A percentile compares a stretch with the other conserved stretches of the same genome.
These are phyloP conservation scores for Cokeromyces recurvatus DNA, from an alignment of 371 early-diverging fungal genomes.

Conservation along the genomic window DNA sequence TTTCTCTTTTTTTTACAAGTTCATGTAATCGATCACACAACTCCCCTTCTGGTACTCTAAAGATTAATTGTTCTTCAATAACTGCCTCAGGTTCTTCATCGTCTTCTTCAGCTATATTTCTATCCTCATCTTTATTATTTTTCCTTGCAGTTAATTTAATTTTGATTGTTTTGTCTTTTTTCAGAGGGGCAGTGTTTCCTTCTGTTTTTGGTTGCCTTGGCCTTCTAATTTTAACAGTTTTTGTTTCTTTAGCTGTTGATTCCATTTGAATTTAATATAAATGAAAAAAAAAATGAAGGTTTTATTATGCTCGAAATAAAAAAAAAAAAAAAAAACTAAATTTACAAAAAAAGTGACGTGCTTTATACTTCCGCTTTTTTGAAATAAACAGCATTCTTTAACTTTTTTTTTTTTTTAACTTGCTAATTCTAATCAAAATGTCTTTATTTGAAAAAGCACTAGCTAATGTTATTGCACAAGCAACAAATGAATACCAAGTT, in stretches of 20 bases:
- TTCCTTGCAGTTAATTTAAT: conserved; percentile 31
- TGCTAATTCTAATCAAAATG: neutral
- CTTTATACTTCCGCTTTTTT: neutral
- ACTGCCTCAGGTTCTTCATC: conserved; percentile 64
- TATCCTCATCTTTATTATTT: neutral
- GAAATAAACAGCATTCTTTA: too few species aligned
- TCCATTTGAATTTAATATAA: too few species aligned
- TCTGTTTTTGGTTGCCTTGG: conserved; percentile 11
- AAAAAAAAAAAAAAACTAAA: neutral
- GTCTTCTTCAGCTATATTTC: conserved; percentile 26
- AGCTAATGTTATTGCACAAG: conserved; percentile 20
- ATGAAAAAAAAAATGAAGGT: too few species aligned
- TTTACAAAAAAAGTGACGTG: neutral
- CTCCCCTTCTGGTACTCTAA: conserved; percentile 69
- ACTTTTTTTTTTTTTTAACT: neutral
- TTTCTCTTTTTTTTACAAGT: conserved; percentile 61
- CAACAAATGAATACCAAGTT: conserved; percentile 30
- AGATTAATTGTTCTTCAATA: conserved; percentile 75
- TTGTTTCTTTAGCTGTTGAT: conserved; percentile 1
- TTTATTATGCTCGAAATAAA: neutral
- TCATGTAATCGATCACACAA: conserved; percentile 62
- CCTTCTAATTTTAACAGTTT: conserved; percentile 9
- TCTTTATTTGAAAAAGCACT: conserved; percentile 6
- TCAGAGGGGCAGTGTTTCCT: neutral
- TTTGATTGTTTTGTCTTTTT: conserved; percentile 27